These are phyloP conservation scores for Pterocarpus macrocarpus DNA, from an alignment of 306 rosid genomes.

Conservation along the genomic window DNA sequence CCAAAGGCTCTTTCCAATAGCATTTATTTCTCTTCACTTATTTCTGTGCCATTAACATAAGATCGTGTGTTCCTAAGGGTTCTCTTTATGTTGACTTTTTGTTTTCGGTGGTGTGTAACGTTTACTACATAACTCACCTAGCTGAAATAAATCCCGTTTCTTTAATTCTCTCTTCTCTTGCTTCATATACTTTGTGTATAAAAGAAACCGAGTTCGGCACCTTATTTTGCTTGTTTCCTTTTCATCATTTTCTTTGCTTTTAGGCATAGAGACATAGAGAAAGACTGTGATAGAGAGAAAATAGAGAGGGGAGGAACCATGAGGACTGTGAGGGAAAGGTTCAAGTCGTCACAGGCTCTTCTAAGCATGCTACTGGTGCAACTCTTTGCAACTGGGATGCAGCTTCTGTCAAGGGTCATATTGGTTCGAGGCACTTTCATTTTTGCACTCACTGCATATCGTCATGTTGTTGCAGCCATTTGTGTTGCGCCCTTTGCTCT, in stretches of 20 bases:
- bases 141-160: no score
- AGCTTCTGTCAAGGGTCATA: conserved; percentile 60
- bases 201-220: no score
- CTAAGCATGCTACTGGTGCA: conserved; percentile 69
- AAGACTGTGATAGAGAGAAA: background rate
- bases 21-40: conserved; percentile 22
- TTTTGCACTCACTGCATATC: conserved; percentile 68
- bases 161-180: no score
- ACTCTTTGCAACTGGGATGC: conserved; percentile 61
- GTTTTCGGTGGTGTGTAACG: background rate
- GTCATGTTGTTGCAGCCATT: conserved; percentile 68
- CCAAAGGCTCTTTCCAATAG: background rate
- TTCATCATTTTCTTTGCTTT: background rate
- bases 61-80: background rate
- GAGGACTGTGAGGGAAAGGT: conserved; percentile 40
- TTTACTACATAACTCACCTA: no score
- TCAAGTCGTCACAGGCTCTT: conserved; percentile 46
- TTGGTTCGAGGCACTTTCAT: conserved; percentile 64
- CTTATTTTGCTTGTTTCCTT: background rate
- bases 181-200: no score
- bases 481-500: conserved; percentile 78
- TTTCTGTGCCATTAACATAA: conserved; percentile 1
- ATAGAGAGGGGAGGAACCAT: background rate
- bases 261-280: background rate
- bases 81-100: background rate